These are phyloP conservation scores for Adansonia digitata DNA, from an alignment of 345 rosid genomes.

Conservation along the genomic window DNA sequence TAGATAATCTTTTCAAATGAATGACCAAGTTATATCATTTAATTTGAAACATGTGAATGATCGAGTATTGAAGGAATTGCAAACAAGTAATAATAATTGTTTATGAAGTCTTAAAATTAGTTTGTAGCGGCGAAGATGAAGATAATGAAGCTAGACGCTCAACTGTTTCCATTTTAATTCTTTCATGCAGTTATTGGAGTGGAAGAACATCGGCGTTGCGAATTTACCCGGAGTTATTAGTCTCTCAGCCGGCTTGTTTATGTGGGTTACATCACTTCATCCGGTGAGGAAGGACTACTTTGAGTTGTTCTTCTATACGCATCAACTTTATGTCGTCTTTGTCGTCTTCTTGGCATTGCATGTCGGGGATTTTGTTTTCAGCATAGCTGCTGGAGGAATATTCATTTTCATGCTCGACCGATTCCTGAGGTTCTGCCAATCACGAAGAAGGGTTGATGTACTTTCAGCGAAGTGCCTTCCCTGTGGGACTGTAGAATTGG, in stretches of 20 bases:
- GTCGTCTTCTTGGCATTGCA: no score
- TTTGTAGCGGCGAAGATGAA: neutral
- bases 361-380: constrained; percentile 66
- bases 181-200: constrained; percentile 50
- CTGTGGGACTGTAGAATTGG: constrained; percentile 68
- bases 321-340: no score
- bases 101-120: neutral
- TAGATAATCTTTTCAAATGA: no score
- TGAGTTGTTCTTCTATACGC: constrained; percentile 94
- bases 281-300: constrained; percentile 67
- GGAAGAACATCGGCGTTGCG: constrained; percentile 58
- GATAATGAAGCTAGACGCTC: neutral
- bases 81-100: no score
- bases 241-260: constrained; percentile 67
- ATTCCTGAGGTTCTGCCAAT: constrained; percentile 82
- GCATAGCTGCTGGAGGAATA: constrained; percentile 71
- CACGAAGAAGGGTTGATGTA: constrained; percentile 57
- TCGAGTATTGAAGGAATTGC: no score
- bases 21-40: no score
- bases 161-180: neutral
- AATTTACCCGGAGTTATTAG: constrained; percentile 69
- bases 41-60: no score
- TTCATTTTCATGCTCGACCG: constrained; percentile 84
- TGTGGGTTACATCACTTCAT: no score
- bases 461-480: constrained; percentile 73